Percentiles rank a stretch among this genome's conserved stretches.
phyloP scores from a whole-genome alignment of 768 basidiomycete genomes.

The Boletus speciosus region DNA sequence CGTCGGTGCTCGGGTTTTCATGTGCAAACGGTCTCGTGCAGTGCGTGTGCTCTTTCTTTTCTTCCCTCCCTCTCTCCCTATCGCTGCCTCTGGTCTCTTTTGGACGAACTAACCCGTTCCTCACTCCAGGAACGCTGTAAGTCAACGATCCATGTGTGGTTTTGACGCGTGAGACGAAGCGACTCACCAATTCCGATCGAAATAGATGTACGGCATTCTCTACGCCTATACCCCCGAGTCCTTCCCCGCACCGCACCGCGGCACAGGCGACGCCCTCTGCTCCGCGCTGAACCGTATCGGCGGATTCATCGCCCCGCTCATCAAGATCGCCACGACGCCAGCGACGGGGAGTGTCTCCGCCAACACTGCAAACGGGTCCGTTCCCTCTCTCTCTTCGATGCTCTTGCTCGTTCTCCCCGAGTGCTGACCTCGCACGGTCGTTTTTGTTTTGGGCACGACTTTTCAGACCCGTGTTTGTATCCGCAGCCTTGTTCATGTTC shows the following conservation, averaged over 20 bases:
- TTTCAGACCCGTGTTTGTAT: conserved; percentile 45
- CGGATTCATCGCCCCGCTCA: conserved; percentile 46
- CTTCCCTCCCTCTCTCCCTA: too few relatives aligned
- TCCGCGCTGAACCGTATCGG: conserved; percentile 47
- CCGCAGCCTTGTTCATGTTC: conserved; percentile 44
- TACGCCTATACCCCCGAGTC: conserved; percentile 60
- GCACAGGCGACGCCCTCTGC: conserved; percentile 50
- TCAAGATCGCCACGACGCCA: conserved; percentile 45
- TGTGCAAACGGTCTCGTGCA: conserved; percentile 42
- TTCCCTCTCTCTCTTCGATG: not conserved
- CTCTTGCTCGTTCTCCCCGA: not conserved
- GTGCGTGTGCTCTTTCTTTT: conserved; percentile 26
- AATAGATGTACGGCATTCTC: conserved; percentile 48
- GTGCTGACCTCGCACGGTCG: not conserved
- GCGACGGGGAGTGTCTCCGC: conserved; percentile 27
- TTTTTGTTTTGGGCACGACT: too few relatives aligned
- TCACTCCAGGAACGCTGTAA: conserved; percentile 34
- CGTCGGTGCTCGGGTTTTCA: conserved; percentile 43
- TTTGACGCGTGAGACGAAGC: not conserved
- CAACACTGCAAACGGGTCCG: conserved; percentile 37
- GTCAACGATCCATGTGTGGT: not conserved
- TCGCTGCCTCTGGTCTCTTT: too few relatives aligned
- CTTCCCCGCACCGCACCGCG: conserved; percentile 55
- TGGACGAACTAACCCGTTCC: not conserved
- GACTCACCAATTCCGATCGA: not conserved